Percentiles rank a stretch among this genome's conserved stretches.
phyloP scores from a whole-genome alignment of 257 asterid species.

The Salvia splendens region DNA sequence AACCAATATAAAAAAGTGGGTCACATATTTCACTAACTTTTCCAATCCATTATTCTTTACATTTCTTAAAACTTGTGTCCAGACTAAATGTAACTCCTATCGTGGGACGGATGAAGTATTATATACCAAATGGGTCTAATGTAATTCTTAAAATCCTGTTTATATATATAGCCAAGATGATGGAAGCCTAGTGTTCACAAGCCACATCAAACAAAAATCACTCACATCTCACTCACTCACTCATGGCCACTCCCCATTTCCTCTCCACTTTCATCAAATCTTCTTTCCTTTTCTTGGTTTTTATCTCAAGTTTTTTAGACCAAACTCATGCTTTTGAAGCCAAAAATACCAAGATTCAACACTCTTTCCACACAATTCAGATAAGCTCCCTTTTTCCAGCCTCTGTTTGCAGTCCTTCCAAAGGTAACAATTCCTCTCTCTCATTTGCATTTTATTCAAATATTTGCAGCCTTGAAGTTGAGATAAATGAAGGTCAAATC shows the following conservation, averaged over 20 bases:
- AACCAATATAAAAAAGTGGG: no score
- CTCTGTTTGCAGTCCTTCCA: conserved; percentile 41
- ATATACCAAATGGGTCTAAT: neutral
- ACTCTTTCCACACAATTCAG: conserved; percentile 37
- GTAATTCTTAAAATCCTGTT: conserved; percentile 33
- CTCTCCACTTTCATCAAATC: conserved; percentile 1
- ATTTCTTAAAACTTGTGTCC: no score
- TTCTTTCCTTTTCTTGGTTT: conserved; percentile 22
- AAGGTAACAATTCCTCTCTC: conserved; percentile 25
- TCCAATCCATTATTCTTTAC: no score
- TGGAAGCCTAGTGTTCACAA: conserved; percentile 12
- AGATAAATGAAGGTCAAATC: neutral
- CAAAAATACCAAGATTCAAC: conserved; percentile 3
- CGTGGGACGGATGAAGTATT: no score
- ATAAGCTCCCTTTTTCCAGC: conserved; percentile 42
- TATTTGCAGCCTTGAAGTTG: no score
- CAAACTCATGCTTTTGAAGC: conserved; percentile 22
- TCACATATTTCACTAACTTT: no score
- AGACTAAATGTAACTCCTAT: no score
- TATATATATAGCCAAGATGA: conserved; percentile 20
- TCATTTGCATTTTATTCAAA: no score
- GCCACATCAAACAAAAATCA: conserved; percentile 1
- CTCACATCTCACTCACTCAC: neutral
- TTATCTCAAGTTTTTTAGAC: conserved; percentile 23
- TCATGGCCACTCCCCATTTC: conserved; percentile 32